phyloP scores from a whole-genome alignment of 2,329 filamentous ascomycete species.

The Hypoxylon sp. region DNA sequence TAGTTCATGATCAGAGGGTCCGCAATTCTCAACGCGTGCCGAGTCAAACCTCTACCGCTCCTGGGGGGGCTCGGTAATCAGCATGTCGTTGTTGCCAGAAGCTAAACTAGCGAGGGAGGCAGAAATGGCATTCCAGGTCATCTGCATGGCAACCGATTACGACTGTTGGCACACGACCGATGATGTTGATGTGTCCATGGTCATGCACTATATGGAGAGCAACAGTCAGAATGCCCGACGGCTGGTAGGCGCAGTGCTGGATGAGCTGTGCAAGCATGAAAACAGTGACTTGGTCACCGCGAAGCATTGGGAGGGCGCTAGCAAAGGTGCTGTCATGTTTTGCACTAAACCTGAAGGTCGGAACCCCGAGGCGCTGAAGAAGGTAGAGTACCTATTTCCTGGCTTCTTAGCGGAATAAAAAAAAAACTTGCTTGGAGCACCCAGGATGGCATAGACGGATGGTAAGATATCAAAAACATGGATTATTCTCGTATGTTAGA shows the following conservation, averaged over 20 bases:
- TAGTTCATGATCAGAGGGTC: constrained; percentile 77
- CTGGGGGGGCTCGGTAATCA: constrained; percentile 96
- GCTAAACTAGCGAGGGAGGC: constrained; percentile 96
- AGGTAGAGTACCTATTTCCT: constrained; percentile 89
- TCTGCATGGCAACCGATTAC: constrained; percentile 99
- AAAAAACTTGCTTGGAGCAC: constrained; percentile 1
- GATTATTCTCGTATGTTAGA: constrained; percentile 8
- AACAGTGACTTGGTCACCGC: constrained; percentile 82
- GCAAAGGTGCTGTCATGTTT: constrained; percentile 82
- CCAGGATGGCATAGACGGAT: constrained; percentile 7
- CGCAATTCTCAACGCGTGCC: constrained; percentile 95
- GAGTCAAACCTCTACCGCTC: constrained; percentile 95
- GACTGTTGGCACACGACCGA: constrained; percentile 94
- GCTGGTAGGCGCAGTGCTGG: constrained; percentile 88
- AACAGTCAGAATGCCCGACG: constrained; percentile 90
- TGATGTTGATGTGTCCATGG: constrained; percentile 95
- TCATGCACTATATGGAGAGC: constrained; percentile 95
- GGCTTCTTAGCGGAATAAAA: constrained; percentile 73
- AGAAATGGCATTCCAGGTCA: constrained; percentile 97
- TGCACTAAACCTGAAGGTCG: constrained; percentile 87
- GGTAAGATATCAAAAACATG: constrained; percentile 22
- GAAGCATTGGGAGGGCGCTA: constrained; percentile 83
- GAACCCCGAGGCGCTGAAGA: constrained; percentile 81
- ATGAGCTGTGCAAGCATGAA: constrained; percentile 85
- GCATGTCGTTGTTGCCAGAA: constrained; percentile 97